Evolutionary conservation across 148 eudicot genomes (phyloP).

Genomic region (Salicornia ramosissima): DNA sequence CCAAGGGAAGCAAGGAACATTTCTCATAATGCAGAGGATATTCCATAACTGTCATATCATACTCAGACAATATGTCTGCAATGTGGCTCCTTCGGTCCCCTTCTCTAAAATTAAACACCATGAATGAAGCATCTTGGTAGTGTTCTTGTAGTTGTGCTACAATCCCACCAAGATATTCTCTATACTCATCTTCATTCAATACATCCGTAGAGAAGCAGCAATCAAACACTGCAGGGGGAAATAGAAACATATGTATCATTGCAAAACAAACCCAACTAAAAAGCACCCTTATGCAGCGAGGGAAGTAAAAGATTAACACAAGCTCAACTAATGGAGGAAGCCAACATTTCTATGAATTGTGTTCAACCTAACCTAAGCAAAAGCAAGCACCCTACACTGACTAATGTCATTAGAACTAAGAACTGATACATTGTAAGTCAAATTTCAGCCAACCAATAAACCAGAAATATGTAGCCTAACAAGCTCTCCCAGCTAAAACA

Average conservation of each 20-base stretch:
- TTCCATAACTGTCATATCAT: conserved; percentile 82
- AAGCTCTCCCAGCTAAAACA: background rate
- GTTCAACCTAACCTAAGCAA: background rate
- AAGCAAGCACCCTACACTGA: background rate
- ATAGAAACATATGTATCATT: conserved; percentile 3
- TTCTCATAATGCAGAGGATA: conserved; percentile 70
- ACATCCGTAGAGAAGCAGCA: conserved; percentile 75
- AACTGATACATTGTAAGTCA: background rate
- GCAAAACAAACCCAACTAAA: too few relatives aligned
- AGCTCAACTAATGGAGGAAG: conserved; percentile 4
- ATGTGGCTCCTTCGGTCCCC: conserved; percentile 66
- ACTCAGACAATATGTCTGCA: conserved; percentile 61
- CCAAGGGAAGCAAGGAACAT: conserved; percentile 64
- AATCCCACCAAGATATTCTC: conserved; percentile 55
- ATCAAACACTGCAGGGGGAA: conserved; percentile 51
- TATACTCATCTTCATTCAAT: conserved; percentile 62
- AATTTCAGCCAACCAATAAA: background rate
- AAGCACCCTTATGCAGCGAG: background rate
- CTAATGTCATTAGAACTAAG: background rate
- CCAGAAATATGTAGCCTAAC: background rate
- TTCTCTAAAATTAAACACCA: conserved; percentile 80
- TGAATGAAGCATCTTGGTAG: conserved; percentile 69
- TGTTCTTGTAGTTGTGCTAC: conserved; percentile 65
- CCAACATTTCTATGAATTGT: background rate
- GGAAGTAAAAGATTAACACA: conserved; percentile 12